A percentile compares a stretch with the other conserved stretches of the same genome.
phyloP scores from a whole-genome alignment of 192 early-diverging fungal species.

The Backusella tuberculispora region DNA sequence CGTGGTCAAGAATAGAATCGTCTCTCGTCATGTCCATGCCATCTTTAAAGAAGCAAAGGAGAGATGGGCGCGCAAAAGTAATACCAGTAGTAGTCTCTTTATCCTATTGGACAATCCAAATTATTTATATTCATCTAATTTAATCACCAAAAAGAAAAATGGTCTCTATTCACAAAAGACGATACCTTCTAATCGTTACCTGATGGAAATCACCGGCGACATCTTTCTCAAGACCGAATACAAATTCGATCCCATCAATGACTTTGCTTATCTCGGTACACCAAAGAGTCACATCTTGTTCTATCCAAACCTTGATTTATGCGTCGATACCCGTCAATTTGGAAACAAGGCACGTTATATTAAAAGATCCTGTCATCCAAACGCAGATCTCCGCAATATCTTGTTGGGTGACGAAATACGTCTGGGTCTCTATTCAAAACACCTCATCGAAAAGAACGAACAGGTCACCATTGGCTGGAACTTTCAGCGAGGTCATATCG shows the following conservation, averaged over 20 bases:
- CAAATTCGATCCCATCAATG: constrained; percentile 66
- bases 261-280: constrained; percentile 67
- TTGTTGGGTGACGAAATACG: constrained; percentile 58
- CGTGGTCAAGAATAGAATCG: constrained; percentile 24
- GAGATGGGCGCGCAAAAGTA: constrained; percentile 17
- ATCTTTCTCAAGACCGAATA: constrained; percentile 67
- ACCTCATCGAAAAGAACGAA: constrained; percentile 57
- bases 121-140: constrained; percentile 11
- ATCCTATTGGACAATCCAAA: constrained; percentile 6
- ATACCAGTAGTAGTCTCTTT: constrained; percentile 2
- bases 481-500: constrained; percentile 61
- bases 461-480: constrained; percentile 76
- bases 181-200: constrained; percentile 57
- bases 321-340: constrained; percentile 68
- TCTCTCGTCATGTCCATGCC: constrained; percentile 5
- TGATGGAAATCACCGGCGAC: constrained; percentile 82
- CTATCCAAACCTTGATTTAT: constrained; percentile 66
- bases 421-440: constrained; percentile 68
- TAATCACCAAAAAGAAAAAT: constrained; percentile 31
- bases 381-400: constrained; percentile 66
- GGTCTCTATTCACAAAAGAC: constrained; percentile 67
- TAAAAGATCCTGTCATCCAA: constrained; percentile 69
- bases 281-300: constrained; percentile 67
- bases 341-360: constrained; percentile 73
- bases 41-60: constrained; percentile 29